A percentile compares a stretch with the other conserved stretches of the same genome.
Evolutionary conservation across 176 grass and related monocot genomes (phyloP).

Genomic region (Rhynchospora breviuscula): DNA sequence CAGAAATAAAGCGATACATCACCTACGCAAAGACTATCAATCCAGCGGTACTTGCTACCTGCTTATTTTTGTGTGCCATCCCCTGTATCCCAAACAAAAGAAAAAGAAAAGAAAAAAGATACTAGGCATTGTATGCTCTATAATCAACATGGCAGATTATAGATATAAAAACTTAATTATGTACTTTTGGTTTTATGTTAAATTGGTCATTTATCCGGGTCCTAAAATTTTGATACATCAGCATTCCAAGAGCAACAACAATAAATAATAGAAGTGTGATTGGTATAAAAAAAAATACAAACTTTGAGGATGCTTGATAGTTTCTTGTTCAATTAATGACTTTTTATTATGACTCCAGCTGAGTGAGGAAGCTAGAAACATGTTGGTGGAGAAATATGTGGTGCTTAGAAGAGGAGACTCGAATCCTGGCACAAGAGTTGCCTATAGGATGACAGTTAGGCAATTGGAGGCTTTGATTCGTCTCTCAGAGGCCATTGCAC

Average conservation of each 20-base stretch:
- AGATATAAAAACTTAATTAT: background rate
- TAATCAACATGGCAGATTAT: background rate
- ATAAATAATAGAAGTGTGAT: background rate
- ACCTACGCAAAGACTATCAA: conserved; percentile 77
- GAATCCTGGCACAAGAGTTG: conserved; percentile 90
- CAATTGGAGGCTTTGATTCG: conserved; percentile 92
- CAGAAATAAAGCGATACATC: conserved; percentile 89
- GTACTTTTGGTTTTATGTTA: background rate
- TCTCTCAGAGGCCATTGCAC: conserved; percentile 92
- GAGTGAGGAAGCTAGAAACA: conserved; percentile 77
- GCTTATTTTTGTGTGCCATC: background rate
- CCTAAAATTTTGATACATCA: background rate
- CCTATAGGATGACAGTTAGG: conserved; percentile 97
- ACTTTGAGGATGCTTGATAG: background rate
- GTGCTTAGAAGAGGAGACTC: conserved; percentile 74
- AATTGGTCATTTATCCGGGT: background rate
- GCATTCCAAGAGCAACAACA: background rate
- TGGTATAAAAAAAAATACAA: background rate
- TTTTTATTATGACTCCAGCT: conserved; percentile 42
- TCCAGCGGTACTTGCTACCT: conserved; percentile 62
- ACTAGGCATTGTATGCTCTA: background rate
- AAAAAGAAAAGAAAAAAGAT: background rate
- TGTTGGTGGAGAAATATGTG: conserved; percentile 86
- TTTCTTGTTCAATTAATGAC: conserved; percentile 24
- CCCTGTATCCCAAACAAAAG: background rate